Evolutionary conservation across 2,329 filamentous ascomycete genomes (phyloP), one percentile per base, ranked within the genome.

Genomic region (Bertia moriformis): DNA sequence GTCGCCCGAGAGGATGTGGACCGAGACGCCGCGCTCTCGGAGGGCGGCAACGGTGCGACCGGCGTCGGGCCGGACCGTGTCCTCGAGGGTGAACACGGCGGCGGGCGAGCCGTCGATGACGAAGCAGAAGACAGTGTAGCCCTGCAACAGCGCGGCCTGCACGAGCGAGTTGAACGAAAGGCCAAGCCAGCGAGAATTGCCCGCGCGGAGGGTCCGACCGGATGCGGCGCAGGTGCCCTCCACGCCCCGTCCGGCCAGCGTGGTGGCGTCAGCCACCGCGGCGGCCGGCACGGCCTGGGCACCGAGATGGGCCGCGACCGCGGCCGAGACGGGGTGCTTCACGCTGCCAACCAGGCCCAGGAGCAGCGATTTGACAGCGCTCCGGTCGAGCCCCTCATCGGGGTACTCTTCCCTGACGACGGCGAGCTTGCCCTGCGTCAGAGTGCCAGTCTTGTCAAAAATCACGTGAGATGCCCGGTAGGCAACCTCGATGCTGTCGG

Each of bases 361-460:
- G 3, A 58, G 46, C 4, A 51, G 44, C 0, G 49, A 40, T 12
- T 42, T 22, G 17, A 42, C 42, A 0, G 15, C 18, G 4, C n/a
- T 13, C n/a, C n/a, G n/a, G n/a, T n/a, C n/a, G 7, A 19, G 4
- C 5, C 45, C 12, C 14, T 17, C 10, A 10, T 24, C 30, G 5
- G 45, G 4, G 57, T 56, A 49, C 42, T 58, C 27, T 48, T 67
- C 52, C 39, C 51, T 18, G 42, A 52, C 51, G 40, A 72, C 54
- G 35, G 58, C 54, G 20, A 81, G 47, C 2, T 66, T 62, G 0
- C 76, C 78, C 18, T 62, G 52, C 0, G 83, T 88, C 5, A 89
- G 53, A 0, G 83, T 89, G 0, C 83, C 83, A 0, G 84, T 89
- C 56, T 89, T 89, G 61, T 89, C 83, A 46, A 89, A 82, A 0